Conservation (phyloP, 1,139 yeast species). For the Yamadazyma aaseri region DNA sequence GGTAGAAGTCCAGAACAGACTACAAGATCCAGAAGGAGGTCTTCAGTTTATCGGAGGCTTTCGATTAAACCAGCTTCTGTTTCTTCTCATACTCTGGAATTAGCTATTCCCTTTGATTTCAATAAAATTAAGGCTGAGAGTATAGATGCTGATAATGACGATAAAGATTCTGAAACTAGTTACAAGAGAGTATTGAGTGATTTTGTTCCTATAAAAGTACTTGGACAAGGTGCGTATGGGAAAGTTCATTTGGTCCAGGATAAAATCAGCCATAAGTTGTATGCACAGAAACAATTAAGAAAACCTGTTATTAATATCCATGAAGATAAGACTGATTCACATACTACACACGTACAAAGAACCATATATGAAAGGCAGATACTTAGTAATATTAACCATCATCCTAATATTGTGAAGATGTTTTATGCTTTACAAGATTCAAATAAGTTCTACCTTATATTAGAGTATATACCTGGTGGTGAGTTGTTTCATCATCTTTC, state of each 20-base stretch:
- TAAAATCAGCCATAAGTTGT: conserved; percentile 29
- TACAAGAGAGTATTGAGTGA: conserved; percentile 20
- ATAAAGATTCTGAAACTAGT: conserved; percentile 7
- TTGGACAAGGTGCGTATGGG: conserved; percentile 46
- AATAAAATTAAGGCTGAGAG: conserved; percentile 13
- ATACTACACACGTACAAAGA: conserved; percentile 32
- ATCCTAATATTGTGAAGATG: conserved; percentile 32
- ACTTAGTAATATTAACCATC: conserved; percentile 54
- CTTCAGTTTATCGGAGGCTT: conserved; percentile 24
- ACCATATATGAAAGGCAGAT: conserved; percentile 74
- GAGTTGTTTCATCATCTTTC: conserved; percentile 36
- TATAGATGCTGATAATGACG: too few relatives aligned
- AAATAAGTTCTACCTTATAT: conserved; percentile 31
- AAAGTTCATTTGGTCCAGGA: conserved; percentile 42
- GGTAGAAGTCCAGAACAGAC: not conserved
- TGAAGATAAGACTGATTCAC: conserved; percentile 7
- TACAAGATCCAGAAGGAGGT: conserved; percentile 16
- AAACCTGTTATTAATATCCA: conserved; percentile 32
- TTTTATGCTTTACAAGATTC: conserved; percentile 36
- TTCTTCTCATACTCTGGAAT: conserved; percentile 18
- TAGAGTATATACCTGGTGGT: conserved; percentile 38
- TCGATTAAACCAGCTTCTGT: conserved; percentile 22
- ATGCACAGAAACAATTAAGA: conserved; percentile 42
- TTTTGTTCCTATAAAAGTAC: conserved; percentile 37
- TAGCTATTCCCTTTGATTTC: conserved; percentile 21